Evolutionary conservation across 1,284 basidiomycete species (phyloP), one percentile per base, ranked within the genome.

Genomic region (Rhodotorula sp.): DNA sequence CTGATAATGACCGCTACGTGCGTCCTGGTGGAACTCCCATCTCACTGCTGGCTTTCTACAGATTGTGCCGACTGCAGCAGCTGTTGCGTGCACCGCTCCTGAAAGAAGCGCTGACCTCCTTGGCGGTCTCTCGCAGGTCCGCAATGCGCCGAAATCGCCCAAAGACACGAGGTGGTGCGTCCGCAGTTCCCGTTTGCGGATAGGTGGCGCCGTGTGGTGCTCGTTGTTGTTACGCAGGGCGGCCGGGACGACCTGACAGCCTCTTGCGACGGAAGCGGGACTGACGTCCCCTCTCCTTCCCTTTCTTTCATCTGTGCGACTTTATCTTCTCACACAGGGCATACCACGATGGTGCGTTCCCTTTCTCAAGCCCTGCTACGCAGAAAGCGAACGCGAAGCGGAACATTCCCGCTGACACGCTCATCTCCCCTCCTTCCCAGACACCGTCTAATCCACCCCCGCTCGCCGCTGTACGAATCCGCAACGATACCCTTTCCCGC

Each of bases 1-100:
- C 73, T 8, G 76, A 77, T 39, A 76, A 77, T 44, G 76, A 76
- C 46, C 51, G 73, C 34, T 69, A 69, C 27, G 68, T 65, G 46
- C 25, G 59, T 56, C 32, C 27, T 48, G n/a, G n/a, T n/a, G n/a
- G n/a, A n/a, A n/a, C n/a, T n/a, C n/a, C n/a, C n/a, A n/a, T n/a
- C n/a, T n/a, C n/a, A n/a, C n/a, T n/a, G n/a, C n/a, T n/a, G n/a
- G n/a, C n/a, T n/a, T n/a, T n/a, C n/a, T n/a, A n/a, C n/a, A n/a
- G n/a, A n/a, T n/a, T n/a, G n/a, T n/a, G n/a, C n/a, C n/a, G n/a
- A n/a, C n/a, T n/a, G n/a, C n/a, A n/a, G n/a, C n/a, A n/a, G n/a
- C n/a, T n/a, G n/a, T n/a, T n/a, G n/a, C n/a, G n/a, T n/a, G n/a
- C n/a, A n/a, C n/a, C n/a, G n/a, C n/a, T 19, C 17, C 19, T 12